Base-by-base conservation (phyloP, 768 basidiomycete species). In the Mycena latifolia region DNA sequence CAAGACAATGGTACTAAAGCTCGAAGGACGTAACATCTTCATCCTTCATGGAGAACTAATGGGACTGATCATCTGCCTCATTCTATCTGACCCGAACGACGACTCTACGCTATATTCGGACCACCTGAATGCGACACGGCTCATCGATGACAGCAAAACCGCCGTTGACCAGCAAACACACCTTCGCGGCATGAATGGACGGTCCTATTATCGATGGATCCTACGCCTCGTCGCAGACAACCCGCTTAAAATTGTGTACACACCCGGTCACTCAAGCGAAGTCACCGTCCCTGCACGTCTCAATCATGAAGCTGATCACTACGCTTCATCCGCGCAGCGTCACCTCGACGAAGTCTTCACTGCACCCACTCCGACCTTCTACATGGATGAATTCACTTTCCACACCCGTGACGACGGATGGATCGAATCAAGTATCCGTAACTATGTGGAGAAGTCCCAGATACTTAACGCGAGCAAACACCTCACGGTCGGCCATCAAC, bases 341-440 rank as follows among this genome's bases (percentile, higher is more conserved):
- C 18, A 25, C 20, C 1, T 20, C 6, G 6, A 10, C 1, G 0
- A 10, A 1, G 3, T 31, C 28, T 11, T 35, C 0, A 1, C 37
- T 10, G 56, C 43, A 0, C 66, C 62, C 0, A 11, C 60, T 0
- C 66, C 66, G 4, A 67, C 61, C 4, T 67, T 67, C 61, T 63
- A 53, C 31, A 67, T 67, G 61, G 66, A 67, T 17, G 51, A 63
- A 0, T 63, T 18, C 51, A 68, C 41, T 0, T 50, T 63, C 5
- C 59, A 68, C 50, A 20, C 55, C 18, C 12, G 17, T 4, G 10
- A 14, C 3, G 55, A 63, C 28, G 45, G 61, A 14, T 68, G 56
- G 47, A 59, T 68, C 46, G 66, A 68, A 17, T 51, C 61, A 5
- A 57, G 25, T 28, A 46, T 55, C 6, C 41, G 37, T 33, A 33